Evolutionary conservation across 2,329 filamentous ascomycete genomes (phyloP), one percentile per base, ranked within the genome.

Genomic region (Davidsoniella virescens): DNA sequence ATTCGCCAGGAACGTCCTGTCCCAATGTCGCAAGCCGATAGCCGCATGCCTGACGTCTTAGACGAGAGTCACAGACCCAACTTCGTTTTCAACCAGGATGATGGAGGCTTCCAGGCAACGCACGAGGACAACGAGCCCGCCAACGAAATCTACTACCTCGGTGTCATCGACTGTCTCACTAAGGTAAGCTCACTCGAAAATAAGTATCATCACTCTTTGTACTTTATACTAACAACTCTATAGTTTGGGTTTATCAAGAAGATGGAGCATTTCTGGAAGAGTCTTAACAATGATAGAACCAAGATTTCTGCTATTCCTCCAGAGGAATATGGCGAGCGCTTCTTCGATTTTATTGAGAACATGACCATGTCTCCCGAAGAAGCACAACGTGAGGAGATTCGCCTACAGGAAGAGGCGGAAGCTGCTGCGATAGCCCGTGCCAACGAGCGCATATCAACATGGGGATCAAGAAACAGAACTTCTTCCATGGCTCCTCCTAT

Each of bases 101-200:
- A 96, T 61, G 92, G 92, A 45, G 92, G 92, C 2, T 87, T 95
- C 65, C 75, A 82, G 57, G 90, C 92, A 10, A 96, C 92, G 1
- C 87, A 95, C 61, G 87, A 95, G 64, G 80, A 94, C 64, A 83
- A 94, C 55, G 68, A 70, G 14, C 78, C 84, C 1, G 88, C 83
- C 2, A 86, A 95, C 50, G 87, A 94, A 65, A 87, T 98, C 40
- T 98, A 98, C 65, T 98, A 98, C 62, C 77, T 98, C 6, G 93
- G 92, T 36, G 93, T 98, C 59, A 98, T 98, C 64, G 92, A 98
- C 66, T 98, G 92, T 64, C 71, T 98, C 59, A 98, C 92, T 59
- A 87, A 95, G 64, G 87, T 94, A 74, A 78, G 85, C 76, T 49
- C 33, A 5, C 3, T 12, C 42, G 23, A 16, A 14, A 4, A 25